phyloP scores from a whole-genome alignment of 1,284 basidiomycete genomes.

The Malassezia vespertilionis region DNA sequence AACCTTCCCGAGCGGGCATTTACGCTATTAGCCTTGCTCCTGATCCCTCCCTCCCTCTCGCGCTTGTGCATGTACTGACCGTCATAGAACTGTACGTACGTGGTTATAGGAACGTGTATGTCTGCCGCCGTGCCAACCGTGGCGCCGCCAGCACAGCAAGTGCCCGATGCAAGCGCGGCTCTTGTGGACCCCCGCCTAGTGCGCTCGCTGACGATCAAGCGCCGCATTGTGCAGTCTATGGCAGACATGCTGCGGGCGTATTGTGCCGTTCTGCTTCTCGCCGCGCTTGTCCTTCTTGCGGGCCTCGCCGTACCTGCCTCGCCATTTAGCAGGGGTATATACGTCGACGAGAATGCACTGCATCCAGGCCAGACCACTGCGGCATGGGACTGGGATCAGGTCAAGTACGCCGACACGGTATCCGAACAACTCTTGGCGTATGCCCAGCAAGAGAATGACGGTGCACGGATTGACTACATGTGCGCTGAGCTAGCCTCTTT shows the following conservation, averaged over 20 bases:
- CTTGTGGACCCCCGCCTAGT: too few relatives aligned
- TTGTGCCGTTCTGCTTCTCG: conserved; percentile 15
- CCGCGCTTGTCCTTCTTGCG: conserved; percentile 21
- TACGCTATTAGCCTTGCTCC: conserved; percentile 20
- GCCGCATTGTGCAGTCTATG: too few relatives aligned
- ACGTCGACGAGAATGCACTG: conserved; percentile 46
- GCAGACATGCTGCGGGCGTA: too few relatives aligned
- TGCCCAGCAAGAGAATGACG: not conserved
- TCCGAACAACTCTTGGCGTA: conserved; percentile 20
- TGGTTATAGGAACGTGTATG: too few relatives aligned
- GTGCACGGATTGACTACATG: conserved; percentile 24
- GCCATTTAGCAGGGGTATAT: conserved; percentile 33
- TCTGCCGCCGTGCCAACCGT: too few relatives aligned
- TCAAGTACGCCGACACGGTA: conserved; percentile 28
- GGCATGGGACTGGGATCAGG: conserved; percentile 33
- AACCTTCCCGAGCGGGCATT: conserved; percentile 18
- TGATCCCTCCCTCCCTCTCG: conserved; percentile 8
- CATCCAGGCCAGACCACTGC: conserved; percentile 34
- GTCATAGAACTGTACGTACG: too few relatives aligned
- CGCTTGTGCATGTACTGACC: not conserved
- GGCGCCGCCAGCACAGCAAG: too few relatives aligned
- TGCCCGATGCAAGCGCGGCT: too few relatives aligned
- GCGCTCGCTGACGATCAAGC: too few relatives aligned
- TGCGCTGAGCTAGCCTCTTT: conserved; percentile 22
- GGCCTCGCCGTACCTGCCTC: conserved; percentile 27